Evolutionary conservation across 2,329 filamentous ascomycete species (phyloP).

Genomic region (Ciborinia camelliae): DNA sequence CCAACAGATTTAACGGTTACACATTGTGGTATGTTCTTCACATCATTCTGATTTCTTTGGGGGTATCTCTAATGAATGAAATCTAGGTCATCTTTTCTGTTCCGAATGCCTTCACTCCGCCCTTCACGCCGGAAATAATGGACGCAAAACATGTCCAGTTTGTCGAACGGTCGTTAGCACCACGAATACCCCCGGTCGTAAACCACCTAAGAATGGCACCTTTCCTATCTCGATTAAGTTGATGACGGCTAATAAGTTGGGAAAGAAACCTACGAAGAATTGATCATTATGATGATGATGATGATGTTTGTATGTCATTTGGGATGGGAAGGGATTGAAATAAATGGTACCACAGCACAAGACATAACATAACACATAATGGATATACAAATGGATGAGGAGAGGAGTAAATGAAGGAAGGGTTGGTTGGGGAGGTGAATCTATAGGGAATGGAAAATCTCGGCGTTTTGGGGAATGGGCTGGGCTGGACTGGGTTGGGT

Average conservation of each 20-base stretch:
- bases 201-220: conserved; percentile 44
- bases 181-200: conserved; percentile 42
- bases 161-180: conserved; percentile 58
- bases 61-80: conserved; percentile 26
- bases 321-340: neutral
- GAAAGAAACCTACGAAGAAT: conserved; percentile 38
- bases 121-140: conserved; percentile 50
- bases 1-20: conserved; percentile 57
- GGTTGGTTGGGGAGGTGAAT: too few species aligned
- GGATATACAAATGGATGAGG: neutral
- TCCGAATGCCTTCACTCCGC: conserved; percentile 59
- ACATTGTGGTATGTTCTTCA: conserved; percentile 56
- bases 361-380: too few species aligned
- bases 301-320: too few species aligned
- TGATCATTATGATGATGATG: too few species aligned
- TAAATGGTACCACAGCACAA: too few species aligned
- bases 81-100: conserved; percentile 61
- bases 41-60: neutral
- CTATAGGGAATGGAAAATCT: too few species aligned
- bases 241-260: conserved; percentile 54
- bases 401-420: too few species aligned
- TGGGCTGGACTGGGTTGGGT: neutral
- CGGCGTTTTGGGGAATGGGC: too few species aligned
- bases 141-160: conserved; percentile 57
- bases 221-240: conserved; percentile 62